Evolutionary conservation across 2,329 filamentous ascomycete species (phyloP).

Genomic region (Sclerotinia sclerotiorum): DNA sequence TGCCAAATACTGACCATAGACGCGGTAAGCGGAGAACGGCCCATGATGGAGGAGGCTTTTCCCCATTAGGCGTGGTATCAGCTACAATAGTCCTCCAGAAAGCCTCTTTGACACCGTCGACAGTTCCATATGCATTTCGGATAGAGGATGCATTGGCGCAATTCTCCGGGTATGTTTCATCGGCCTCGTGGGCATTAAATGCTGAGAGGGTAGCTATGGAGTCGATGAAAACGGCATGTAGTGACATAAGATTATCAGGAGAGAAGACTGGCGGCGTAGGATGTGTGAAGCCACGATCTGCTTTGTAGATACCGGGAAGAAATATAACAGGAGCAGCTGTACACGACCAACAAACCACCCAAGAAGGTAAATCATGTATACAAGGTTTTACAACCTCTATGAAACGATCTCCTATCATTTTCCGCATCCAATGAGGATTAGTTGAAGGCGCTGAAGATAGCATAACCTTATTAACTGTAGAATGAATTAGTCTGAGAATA

Average conservation of each 20-base stretch:
- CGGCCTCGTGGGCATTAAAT: slow-evolving; percentile 10
- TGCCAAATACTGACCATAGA: slow-evolving; percentile 4
- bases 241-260: neutral
- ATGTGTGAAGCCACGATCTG: slow-evolving; percentile 8
- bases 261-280: neutral
- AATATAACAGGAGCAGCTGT: slow-evolving; percentile 4
- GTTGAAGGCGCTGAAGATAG: neutral
- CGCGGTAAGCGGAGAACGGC: slow-evolving; percentile 10
- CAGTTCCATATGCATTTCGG: slow-evolving; percentile 4
- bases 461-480: slow-evolving; percentile 3
- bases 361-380: slow-evolving; percentile 7
- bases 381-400: slow-evolving; percentile 1
- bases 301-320: slow-evolving; percentile 4
- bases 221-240: slow-evolving; percentile 9
- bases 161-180: neutral
- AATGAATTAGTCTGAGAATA: slow-evolving; percentile 17
- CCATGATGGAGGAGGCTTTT: slow-evolving; percentile 16
- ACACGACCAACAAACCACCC: slow-evolving; percentile 22
- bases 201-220: slow-evolving; percentile 12
- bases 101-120: slow-evolving; percentile 12
- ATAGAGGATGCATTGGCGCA: neutral
- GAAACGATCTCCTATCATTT: neutral
- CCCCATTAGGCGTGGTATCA: slow-evolving; percentile 2
- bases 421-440: slow-evolving; percentile 10
- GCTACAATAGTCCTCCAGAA: slow-evolving; percentile 20